A percentile compares a stretch with the other conserved stretches of the same genome.
phyloP scores from a whole-genome alignment of 1,284 basidiomycete species.

The Trametes sp. region DNA sequence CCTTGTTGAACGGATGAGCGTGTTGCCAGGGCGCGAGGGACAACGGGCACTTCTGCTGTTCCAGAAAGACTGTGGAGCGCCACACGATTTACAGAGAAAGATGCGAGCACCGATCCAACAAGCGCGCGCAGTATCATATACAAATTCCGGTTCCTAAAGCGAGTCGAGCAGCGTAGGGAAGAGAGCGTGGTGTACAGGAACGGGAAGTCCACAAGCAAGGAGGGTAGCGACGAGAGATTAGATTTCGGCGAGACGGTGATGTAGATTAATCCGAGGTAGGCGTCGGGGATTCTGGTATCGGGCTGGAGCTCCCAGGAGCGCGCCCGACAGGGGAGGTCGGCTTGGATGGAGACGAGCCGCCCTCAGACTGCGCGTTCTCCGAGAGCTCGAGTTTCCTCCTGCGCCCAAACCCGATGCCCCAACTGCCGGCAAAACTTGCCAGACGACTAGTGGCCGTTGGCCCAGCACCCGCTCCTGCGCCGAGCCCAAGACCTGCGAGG shows the following conservation, averaged over 20 bases:
- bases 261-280: not conserved
- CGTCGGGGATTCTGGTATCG: slow-evolving; percentile 24
- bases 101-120: slow-evolving; percentile 10
- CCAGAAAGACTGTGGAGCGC: not conserved
- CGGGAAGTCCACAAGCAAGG: not conserved
- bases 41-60: not conserved
- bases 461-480: slow-evolving; percentile 24
- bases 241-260: not conserved
- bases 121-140: slow-evolving; percentile 12
- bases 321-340: slow-evolving; percentile 22
- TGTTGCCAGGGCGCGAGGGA: not conserved
- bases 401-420: slow-evolving; percentile 68
- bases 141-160: slow-evolving; percentile 17
- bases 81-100: slow-evolving; percentile 9
- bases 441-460: slow-evolving; percentile 52
- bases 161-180: slow-evolving; percentile 12
- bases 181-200: slow-evolving; percentile 16
- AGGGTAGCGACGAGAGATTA: not conserved
- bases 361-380: slow-evolving; percentile 10
- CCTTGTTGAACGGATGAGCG: no score
- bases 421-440: slow-evolving; percentile 70
- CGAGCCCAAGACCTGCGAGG: slow-evolving; percentile 17
- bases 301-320: slow-evolving; percentile 24
- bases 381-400: slow-evolving; percentile 50
- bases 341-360: slow-evolving; percentile 11